phyloP scores from a whole-genome alignment of 148 eudicot species.

The Linanthus parryae region DNA sequence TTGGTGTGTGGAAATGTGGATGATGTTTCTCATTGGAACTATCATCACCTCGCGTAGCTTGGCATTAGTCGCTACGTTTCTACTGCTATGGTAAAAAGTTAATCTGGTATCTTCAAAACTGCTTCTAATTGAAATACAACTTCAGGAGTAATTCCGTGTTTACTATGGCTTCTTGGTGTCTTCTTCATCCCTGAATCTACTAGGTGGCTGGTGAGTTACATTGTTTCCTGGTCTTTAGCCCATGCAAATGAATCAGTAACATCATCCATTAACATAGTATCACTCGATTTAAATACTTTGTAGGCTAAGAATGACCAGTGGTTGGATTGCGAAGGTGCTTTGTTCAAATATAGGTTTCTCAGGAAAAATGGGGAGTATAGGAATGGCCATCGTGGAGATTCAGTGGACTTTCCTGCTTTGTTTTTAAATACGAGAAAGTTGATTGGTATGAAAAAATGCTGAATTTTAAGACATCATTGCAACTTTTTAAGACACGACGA shows the following conservation, averaged over 20 bases:
- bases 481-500: too few species aligned
- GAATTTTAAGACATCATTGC: too few species aligned
- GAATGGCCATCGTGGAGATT: slow-evolving; percentile 55
- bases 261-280: not conserved
- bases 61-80: slow-evolving; percentile 42
- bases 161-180: slow-evolving; percentile 47
- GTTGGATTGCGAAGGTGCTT: slow-evolving; percentile 48
- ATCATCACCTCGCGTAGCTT: slow-evolving; percentile 53
- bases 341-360: slow-evolving; percentile 47
- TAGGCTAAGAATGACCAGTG: slow-evolving; percentile 54
- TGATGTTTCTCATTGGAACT: slow-evolving; percentile 49
- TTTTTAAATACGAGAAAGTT: too few species aligned
- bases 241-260: not conserved
- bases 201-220: slow-evolving; percentile 59
- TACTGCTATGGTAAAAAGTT: not conserved
- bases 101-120: not conserved
- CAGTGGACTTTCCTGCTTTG: slow-evolving; percentile 3
- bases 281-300: not conserved
- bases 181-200: slow-evolving; percentile 80
- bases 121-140: slow-evolving; percentile 10
- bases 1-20: slow-evolving; percentile 57
- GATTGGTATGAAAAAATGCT: too few species aligned
- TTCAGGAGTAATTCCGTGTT: slow-evolving; percentile 57
- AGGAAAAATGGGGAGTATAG: slow-evolving; percentile 44
- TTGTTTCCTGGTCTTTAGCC: not conserved